Evolutionary conservation across 1,139 yeast genomes (phyloP).

Genomic region (Scheffersomyces quercinus): DNA sequence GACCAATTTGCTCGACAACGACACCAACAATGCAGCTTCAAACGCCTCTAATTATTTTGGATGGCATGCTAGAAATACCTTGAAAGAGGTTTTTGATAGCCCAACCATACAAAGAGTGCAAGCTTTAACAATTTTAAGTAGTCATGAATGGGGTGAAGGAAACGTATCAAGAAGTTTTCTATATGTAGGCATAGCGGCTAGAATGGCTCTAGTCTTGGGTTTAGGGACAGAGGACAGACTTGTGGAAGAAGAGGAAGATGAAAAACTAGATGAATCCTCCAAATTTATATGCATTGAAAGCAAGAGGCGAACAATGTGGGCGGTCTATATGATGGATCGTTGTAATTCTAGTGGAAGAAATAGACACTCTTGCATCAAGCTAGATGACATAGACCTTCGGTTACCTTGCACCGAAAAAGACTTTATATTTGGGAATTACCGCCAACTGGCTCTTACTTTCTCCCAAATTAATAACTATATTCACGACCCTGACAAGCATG

Average conservation of each 20-base stretch:
- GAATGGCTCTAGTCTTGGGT: constrained; percentile 41
- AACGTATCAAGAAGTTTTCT: constrained; percentile 38
- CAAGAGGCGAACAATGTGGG: constrained; percentile 39
- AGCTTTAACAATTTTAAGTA: constrained; percentile 34
- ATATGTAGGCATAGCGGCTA: constrained; percentile 39
- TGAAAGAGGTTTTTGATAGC: constrained; percentile 35
- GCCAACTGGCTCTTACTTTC: constrained; percentile 14
- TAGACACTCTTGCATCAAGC: constrained; percentile 30
- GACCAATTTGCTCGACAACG: constrained; percentile 2
- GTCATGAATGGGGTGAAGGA: constrained; percentile 46
- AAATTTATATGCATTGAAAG: constrained; percentile 25
- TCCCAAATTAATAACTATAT: constrained; percentile 13
- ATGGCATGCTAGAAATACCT: constrained; percentile 33
- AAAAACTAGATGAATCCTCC: constrained; percentile 10
- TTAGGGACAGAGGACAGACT: constrained; percentile 24
- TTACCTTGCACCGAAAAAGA: constrained; percentile 26
- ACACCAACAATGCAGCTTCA: constrained; percentile 16
- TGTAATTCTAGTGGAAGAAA: constrained; percentile 40
- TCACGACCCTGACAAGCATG: constrained; percentile 5
- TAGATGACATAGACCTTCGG: constrained; percentile 23
- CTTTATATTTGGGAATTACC: constrained; percentile 22
- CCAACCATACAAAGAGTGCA: constrained; percentile 40
- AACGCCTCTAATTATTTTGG: constrained; percentile 41
- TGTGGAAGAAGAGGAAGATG: constrained; percentile 12
- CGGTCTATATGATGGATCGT: constrained; percentile 44